Percentiles rank a stretch among this genome's conserved stretches.
Conservation (phyloP, 345 rosid genomes). For the Brassica napus region DNA sequence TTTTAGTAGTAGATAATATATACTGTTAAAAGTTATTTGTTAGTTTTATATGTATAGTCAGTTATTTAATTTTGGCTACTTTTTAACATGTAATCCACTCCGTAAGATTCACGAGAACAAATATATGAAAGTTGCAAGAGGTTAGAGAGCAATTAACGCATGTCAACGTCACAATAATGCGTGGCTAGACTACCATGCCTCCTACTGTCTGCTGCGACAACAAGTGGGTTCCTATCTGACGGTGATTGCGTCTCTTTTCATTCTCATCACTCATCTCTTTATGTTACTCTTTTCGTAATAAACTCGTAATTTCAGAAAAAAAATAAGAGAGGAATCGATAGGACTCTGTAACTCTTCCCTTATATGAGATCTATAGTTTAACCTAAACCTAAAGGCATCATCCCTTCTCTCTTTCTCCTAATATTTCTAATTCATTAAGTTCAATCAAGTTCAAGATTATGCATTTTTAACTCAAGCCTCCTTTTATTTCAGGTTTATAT, state of each 20-base stretch:
- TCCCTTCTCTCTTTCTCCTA: neutral
- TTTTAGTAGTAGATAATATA: no score
- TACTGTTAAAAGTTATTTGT: no score
- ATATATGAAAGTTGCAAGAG: neutral
- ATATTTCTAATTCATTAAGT: neutral
- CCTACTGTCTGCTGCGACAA: conserved; percentile 16
- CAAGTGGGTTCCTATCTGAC: conserved; percentile 17
- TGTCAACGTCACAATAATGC: conserved; percentile 16
- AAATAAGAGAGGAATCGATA: neutral
- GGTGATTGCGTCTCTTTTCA: conserved; percentile 11
- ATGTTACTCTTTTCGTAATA: conserved; percentile 5
- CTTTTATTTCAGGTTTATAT: neutral
- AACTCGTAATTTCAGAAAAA: neutral
- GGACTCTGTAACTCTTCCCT: neutral
- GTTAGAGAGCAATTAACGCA: neutral
- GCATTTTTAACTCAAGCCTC: neutral
- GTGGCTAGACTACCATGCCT: neutral
- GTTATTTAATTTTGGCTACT: no score
- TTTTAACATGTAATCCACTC: no score
- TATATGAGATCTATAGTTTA: neutral
- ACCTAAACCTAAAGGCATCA: neutral
- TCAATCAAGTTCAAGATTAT: neutral
- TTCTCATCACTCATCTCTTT: neutral
- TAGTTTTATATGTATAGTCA: no score
- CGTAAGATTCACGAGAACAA: no score